A percentile compares a stretch with the other conserved stretches of the same genome.
phyloP scores from a whole-genome alignment of 495 filamentous ascomycete genomes.

The Friedmanniomyces endolithicus region DNA sequence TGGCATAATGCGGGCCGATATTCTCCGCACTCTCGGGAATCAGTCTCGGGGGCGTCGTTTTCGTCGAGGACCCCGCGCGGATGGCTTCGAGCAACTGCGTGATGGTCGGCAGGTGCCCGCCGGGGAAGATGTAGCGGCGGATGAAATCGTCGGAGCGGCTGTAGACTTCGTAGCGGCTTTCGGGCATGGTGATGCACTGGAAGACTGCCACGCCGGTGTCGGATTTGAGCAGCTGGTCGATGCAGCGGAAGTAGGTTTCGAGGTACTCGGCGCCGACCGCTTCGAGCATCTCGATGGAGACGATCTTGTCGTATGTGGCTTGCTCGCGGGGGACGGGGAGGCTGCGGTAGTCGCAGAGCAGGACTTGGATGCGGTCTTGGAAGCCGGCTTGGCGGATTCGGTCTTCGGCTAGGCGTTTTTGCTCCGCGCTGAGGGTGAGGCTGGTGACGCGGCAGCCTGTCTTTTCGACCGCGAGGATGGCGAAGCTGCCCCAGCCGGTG shows the following conservation, averaged over 20 bases:
- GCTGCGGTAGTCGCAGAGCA: slow-evolving; percentile 25
- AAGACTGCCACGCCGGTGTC: slow-evolving; percentile 55
- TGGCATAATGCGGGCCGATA: slow-evolving; percentile 59
- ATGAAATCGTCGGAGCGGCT: slow-evolving; percentile 46
- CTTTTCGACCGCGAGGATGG: slow-evolving; percentile 22
- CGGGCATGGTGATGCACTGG: slow-evolving; percentile 66
- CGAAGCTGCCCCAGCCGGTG: slow-evolving; percentile 26
- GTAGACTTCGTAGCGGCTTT: slow-evolving; percentile 38
- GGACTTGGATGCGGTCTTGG: slow-evolving; percentile 21
- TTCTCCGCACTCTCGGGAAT: slow-evolving; percentile 53
- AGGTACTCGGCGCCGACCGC: slow-evolving; percentile 56
- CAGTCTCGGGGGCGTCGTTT: slow-evolving; percentile 26
- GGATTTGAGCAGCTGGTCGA: slow-evolving; percentile 47
- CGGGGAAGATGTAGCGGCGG: slow-evolving; percentile 61
- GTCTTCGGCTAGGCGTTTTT: slow-evolving; percentile 23
- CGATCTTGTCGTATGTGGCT: slow-evolving; percentile 48
- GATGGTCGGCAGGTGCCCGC: slow-evolving; percentile 56
- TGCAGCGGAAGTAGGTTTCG: slow-evolving; percentile 38
- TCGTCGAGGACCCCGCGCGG: slow-evolving; percentile 41
- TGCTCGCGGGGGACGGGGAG: slow-evolving; percentile 14
- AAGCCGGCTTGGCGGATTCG: slow-evolving; percentile 20
- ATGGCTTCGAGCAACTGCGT: slow-evolving; percentile 51
- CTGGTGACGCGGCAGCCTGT: slow-evolving; percentile 23
- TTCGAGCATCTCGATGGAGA: slow-evolving; percentile 67
- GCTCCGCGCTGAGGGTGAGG: slow-evolving; percentile 22